Conservation (phyloP, 2,329 filamentous ascomycete genomes). For the Periconia sp. region DNA sequence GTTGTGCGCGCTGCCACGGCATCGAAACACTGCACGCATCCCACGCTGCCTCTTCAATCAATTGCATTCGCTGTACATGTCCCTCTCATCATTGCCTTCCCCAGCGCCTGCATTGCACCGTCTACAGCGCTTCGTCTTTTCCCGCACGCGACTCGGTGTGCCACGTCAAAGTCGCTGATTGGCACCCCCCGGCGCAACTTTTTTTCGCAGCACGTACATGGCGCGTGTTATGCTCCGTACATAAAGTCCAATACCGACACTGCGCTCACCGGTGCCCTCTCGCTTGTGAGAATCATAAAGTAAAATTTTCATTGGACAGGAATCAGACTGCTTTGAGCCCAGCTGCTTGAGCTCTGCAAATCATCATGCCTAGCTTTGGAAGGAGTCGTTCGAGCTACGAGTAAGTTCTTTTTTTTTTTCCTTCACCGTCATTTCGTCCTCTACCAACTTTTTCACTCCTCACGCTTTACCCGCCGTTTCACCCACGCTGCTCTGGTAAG, state of each 20-base stretch:
- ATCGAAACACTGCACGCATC: conserved; percentile 8
- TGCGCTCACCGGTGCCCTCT: conserved; percentile 14
- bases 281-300: conserved; percentile 28
- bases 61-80: conserved; percentile 14
- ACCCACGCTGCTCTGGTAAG: conserved; percentile 8
- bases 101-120: conserved; percentile 7
- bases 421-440: conserved; percentile 21
- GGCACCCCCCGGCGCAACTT: conserved; percentile 13
- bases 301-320: conserved; percentile 29
- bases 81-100: conserved; percentile 1
- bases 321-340: neutral
- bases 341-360: conserved; percentile 1
- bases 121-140: conserved; percentile 6
- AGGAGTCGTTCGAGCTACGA: conserved; percentile 47
- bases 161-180: conserved; percentile 18
- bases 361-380: conserved; percentile 47
- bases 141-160: conserved; percentile 23
- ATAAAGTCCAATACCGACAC: conserved; percentile 29
- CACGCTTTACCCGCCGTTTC: conserved; percentile 10
- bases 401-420: conserved; percentile 35
- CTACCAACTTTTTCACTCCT: conserved; percentile 2
- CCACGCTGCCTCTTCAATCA: conserved; percentile 12
- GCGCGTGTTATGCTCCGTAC: conserved; percentile 31
- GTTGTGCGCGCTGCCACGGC: conserved; percentile 22
- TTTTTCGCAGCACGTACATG: conserved; percentile 22